Evolutionary conservation across 73 alveolate genomes (phyloP), one percentile per base, ranked within the genome.

Genomic region (Paramecium sonneborni): DNA sequence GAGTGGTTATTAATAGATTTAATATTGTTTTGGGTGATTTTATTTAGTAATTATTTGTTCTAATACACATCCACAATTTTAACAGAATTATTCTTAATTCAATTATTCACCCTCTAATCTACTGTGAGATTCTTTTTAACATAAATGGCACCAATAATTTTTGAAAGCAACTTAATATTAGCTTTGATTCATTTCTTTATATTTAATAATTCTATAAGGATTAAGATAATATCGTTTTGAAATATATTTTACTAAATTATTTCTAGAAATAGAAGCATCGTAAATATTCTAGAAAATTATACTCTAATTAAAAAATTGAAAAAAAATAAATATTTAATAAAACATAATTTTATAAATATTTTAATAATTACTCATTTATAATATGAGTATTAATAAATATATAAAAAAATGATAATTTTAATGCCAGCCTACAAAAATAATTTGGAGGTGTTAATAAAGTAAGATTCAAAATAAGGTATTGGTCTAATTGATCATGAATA

Each of bases 401-500:
- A n/a, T 52, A 52, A 52, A 52, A 18, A 52, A 52, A 52, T 52
- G 68, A 52, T 52, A 6, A 67, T 67, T 34, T 32, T 67, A 23
- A 74, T 74, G 87, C 87, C 87, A 20, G 28, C 46, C 56, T 74
- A 74, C 28, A 74, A 74, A 38, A 74, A 28, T 74, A 74, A 74
- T 74, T 32, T 74, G 32, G 87, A 74, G 34, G 87, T 74, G 1
- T 20, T 18, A 14, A 35, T 74, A 15, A 32, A 43, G 34, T 32
- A 74, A 37, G 87, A 74, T 35, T 14, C 67, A 9, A 74, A 74
- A 43, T 35, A 74, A 35, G 67, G 38, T 35, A 74, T 74, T 18
- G 87, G 87, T 12, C 57, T 74, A 35, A 74, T 74, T 32, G 87
- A 74, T 74, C 87, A 74, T 43, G 87, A 74, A 21, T 14, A 30